A percentile compares a stretch with the other conserved stretches of the same genome.
Conservation (phyloP, 306 rosid species). For the Prunus davidiana region DNA sequence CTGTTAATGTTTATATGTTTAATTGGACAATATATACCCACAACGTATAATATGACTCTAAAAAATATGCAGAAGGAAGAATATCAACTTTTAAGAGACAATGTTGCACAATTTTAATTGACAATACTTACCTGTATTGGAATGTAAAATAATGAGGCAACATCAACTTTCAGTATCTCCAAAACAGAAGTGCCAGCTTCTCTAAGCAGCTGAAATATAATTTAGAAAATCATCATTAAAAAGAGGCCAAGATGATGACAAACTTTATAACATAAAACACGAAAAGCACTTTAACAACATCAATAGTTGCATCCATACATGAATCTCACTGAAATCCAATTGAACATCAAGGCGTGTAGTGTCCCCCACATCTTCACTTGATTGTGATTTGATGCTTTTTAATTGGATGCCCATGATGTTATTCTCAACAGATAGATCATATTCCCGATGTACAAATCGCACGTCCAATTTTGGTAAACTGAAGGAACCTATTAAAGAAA, state of each 20-base stretch:
- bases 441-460: constrained; percentile 73
- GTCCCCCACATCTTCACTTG: constrained; percentile 84
- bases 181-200: constrained; percentile 76
- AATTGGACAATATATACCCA: neutral
- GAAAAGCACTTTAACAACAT: constrained; percentile 28
- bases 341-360: constrained; percentile 87
- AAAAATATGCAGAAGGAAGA: constrained; percentile 6
- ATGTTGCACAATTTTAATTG: constrained; percentile 5
- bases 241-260: constrained; percentile 31
- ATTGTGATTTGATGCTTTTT: constrained; percentile 66
- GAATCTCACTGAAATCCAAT: constrained; percentile 92
- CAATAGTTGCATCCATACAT: constrained; percentile 54
- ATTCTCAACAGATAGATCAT: constrained; percentile 61
- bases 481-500: constrained; percentile 72
- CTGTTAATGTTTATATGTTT: neutral
- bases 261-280: constrained; percentile 15
- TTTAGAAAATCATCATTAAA: constrained; percentile 33
- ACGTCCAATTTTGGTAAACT: constrained; percentile 83
- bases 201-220: constrained; percentile 68
- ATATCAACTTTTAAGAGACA: neutral
- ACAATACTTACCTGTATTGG: constrained; percentile 68
- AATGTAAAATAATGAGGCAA: constrained; percentile 66
- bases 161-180: constrained; percentile 90
- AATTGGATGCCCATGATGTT: constrained; percentile 91
- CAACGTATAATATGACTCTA: neutral